phyloP scores from a whole-genome alignment of 768 basidiomycete species.

The Hydnum rufescens region DNA sequence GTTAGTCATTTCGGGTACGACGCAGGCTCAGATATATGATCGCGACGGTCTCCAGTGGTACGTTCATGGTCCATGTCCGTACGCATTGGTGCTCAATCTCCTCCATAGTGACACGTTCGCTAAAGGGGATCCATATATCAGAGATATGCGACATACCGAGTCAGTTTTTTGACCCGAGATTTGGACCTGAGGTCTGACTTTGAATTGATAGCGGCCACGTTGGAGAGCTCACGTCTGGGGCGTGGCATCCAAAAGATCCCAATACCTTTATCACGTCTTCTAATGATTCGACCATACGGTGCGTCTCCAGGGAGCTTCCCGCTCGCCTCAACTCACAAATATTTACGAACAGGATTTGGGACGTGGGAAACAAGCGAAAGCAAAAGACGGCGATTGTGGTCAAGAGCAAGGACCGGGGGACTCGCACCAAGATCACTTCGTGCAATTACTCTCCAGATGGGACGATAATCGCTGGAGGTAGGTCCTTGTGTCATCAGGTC shows the following conservation, averaged over 20 bases:
- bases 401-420: constrained; percentile 87
- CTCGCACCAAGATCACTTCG: constrained; percentile 73
- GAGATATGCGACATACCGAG: constrained; percentile 99
- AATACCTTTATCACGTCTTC: constrained; percentile 79
- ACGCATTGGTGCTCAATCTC: neutral
- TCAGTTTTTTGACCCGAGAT: constrained; percentile 24
- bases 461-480: constrained; percentile 75
- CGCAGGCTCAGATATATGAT: constrained; percentile 75
- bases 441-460: constrained; percentile 84
- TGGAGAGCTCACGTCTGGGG: constrained; percentile 69
- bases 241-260: constrained; percentile 81
- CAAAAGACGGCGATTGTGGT: constrained; percentile 93
- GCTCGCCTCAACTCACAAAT: too few relatives aligned
- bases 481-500: constrained; percentile 12
- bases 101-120: constrained; percentile 25
- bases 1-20: constrained; percentile 72
- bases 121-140: constrained; percentile 95
- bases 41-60: constrained; percentile 88
- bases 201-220: constrained; percentile 66
- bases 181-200: neutral
- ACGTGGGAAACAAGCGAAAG: constrained; percentile 77
- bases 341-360: constrained; percentile 60
- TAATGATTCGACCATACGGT: constrained; percentile 92
- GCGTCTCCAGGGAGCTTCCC: constrained; percentile 12
- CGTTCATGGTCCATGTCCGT: constrained; percentile 28